A percentile compares a stretch with the other conserved stretches of the same genome.
Evolutionary conservation across 805 yeast species (phyloP).

Genomic region (Candida arabinofermentans): DNA sequence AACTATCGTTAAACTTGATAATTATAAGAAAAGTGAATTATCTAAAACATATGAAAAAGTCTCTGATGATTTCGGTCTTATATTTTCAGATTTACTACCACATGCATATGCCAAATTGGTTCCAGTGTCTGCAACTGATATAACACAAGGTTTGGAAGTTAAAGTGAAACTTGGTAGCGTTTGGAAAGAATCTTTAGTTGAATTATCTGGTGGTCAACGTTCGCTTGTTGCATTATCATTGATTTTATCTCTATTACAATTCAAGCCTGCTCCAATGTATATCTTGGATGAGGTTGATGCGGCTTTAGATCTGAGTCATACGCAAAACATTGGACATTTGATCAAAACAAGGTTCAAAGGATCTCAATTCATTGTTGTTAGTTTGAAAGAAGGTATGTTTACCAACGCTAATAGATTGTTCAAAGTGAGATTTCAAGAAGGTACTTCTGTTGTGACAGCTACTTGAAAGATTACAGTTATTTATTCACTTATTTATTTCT

Average conservation of each 20-base stretch:
- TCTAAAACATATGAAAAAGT: slow-evolving; percentile 85
- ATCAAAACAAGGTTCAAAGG: slow-evolving; percentile 94
- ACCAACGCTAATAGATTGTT: slow-evolving; percentile 94
- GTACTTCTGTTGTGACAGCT: slow-evolving; percentile 85
- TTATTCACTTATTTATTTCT: not conserved
- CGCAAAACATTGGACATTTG: slow-evolving; percentile 95
- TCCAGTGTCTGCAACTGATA: slow-evolving; percentile 73
- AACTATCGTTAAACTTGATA: slow-evolving; percentile 78
- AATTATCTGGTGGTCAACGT: slow-evolving; percentile 95
- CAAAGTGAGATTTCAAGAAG: slow-evolving; percentile 92
- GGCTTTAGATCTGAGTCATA: slow-evolving; percentile 93
- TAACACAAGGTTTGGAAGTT: slow-evolving; percentile 87
- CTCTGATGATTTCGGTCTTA: slow-evolving; percentile 81
- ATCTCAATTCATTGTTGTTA: slow-evolving; percentile 93
- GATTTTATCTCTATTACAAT: slow-evolving; percentile 87
- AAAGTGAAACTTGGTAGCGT: slow-evolving; percentile 85
- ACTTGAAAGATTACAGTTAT: slow-evolving; percentile 35
- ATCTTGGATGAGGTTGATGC: slow-evolving; percentile 98
- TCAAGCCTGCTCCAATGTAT: slow-evolving; percentile 98
- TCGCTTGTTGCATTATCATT: slow-evolving; percentile 90
- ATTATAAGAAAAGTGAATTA: slow-evolving; percentile 79
- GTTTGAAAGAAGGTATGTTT: slow-evolving; percentile 97
- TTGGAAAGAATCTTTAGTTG: slow-evolving; percentile 95
- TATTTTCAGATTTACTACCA: slow-evolving; percentile 84
- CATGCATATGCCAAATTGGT: slow-evolving; percentile 87